Evolutionary conservation across 2,329 filamentous ascomycete species (phyloP).

Genomic region (Ceratocystis harringtonii): DNA sequence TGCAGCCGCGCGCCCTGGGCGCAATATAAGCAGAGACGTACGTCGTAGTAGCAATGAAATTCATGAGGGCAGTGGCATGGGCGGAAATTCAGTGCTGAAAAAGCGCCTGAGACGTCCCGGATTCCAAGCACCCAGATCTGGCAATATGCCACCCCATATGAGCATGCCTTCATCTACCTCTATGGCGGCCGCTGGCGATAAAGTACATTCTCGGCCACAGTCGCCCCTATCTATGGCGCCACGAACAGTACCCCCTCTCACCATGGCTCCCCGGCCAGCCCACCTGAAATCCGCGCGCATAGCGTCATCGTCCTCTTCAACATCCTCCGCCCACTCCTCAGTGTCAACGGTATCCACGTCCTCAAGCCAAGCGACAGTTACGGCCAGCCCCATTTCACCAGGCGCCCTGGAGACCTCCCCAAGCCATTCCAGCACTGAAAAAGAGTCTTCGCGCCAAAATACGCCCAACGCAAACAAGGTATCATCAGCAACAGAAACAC

Average conservation of each 20-base stretch:
- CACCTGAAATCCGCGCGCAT: conserved; percentile 7
- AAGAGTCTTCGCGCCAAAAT: background rate
- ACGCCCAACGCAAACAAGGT: background rate
- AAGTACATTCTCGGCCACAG: conserved; percentile 3
- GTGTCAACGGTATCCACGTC: conserved; percentile 23
- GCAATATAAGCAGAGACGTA: conserved; percentile 9
- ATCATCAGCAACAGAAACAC: conserved; percentile 11
- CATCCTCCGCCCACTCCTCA: conserved; percentile 23
- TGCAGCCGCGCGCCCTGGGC: conserved; percentile 8
- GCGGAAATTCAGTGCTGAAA: conserved; percentile 22
- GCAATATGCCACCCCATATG: conserved; percentile 23
- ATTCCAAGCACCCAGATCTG: conserved; percentile 23
- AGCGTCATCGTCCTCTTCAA: conserved; percentile 22
- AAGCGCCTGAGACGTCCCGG: conserved; percentile 23
- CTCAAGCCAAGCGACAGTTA: conserved; percentile 23
- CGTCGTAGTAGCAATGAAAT: conserved; percentile 21
- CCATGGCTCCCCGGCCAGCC: conserved; percentile 15
- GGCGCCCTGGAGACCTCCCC: background rate
- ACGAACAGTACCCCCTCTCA: conserved; percentile 7
- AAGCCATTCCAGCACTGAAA: background rate
- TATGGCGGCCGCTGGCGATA: background rate
- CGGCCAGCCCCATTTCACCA: background rate
- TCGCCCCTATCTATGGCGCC: conserved; percentile 11
- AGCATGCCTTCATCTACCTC: conserved; percentile 23
- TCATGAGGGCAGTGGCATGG: conserved; percentile 24